Conservation (phyloP, 2,329 filamentous ascomycete species). For the Plectosphaerella sp. region DNA sequence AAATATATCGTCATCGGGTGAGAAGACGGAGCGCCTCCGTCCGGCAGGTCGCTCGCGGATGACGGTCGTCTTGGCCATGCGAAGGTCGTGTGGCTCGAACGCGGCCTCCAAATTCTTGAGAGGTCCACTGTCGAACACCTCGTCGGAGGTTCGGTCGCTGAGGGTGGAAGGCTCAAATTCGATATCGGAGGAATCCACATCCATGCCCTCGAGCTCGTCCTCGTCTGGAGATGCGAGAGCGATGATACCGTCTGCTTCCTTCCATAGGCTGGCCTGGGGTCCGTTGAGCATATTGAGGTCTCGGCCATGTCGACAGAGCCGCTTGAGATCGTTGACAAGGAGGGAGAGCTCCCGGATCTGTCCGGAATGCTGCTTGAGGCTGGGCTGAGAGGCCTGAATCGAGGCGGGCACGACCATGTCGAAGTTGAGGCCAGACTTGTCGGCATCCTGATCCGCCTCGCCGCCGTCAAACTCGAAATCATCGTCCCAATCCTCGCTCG, state of each 20-base stretch:
- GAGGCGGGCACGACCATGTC: slow-evolving; percentile 71
- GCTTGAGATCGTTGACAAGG: slow-evolving; percentile 78
- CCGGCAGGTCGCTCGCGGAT: slow-evolving; percentile 48
- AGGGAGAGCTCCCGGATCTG: slow-evolving; percentile 77
- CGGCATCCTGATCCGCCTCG: slow-evolving; percentile 30
- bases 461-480: slow-evolving; percentile 72
- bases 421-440: slow-evolving; percentile 21
- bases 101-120: slow-evolving; percentile 38
- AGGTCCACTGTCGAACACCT: slow-evolving; percentile 41
- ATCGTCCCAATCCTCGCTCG: slow-evolving; percentile 85
- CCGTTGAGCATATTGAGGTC: slow-evolving; percentile 63
- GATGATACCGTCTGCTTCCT: slow-evolving; percentile 82
- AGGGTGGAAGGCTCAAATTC: slow-evolving; percentile 34
- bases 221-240: slow-evolving; percentile 71
- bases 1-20: slow-evolving; percentile 64
- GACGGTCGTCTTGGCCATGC: slow-evolving; percentile 45
- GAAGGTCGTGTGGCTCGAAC: slow-evolving; percentile 34
- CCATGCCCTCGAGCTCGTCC: slow-evolving; percentile 41
- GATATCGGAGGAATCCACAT: slow-evolving; percentile 30
- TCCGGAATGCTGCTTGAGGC: slow-evolving; percentile 78
- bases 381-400: slow-evolving; percentile 77
- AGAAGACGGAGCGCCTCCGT: slow-evolving; percentile 58
- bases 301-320: slow-evolving; percentile 65
- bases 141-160: slow-evolving; percentile 40
- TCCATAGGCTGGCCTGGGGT: slow-evolving; percentile 60